Conservation (phyloP, 768 basidiomycete genomes). For the Hemileccinum rubropunctum region DNA sequence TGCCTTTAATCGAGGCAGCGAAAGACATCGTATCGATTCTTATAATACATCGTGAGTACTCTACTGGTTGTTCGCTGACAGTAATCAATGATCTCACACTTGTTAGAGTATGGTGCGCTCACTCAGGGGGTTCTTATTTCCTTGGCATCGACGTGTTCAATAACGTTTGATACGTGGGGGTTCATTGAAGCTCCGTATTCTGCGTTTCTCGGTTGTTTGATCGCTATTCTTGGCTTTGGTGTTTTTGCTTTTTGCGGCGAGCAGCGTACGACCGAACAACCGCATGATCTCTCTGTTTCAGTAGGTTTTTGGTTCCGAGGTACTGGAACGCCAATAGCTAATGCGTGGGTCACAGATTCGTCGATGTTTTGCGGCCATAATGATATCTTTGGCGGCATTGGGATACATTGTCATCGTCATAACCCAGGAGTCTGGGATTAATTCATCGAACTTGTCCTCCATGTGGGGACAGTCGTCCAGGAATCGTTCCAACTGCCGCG, state of each 20-base stretch:
- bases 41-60: constrained; percentile 25
- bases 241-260: background rate
- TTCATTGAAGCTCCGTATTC: constrained; percentile 6
- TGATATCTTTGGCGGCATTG: background rate
- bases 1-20: constrained; percentile 15
- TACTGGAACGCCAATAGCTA: background rate
- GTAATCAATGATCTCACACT: too few species aligned
- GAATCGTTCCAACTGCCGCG: constrained; percentile 9
- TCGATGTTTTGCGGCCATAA: constrained; percentile 2
- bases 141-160: constrained; percentile 6
- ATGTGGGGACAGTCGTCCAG: too few species aligned
- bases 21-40: constrained; percentile 18
- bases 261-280: background rate
- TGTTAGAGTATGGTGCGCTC: constrained; percentile 31
- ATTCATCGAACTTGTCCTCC: constrained; percentile 2
- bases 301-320: constrained; percentile 5
- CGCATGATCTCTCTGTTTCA: constrained; percentile 8
- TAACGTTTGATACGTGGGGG: constrained; percentile 10
- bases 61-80: background rate
- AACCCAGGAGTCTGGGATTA: background rate
- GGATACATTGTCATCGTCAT: constrained; percentile 6
- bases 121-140: constrained; percentile 21
- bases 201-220: constrained; percentile 17
- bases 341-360: constrained; percentile 4
- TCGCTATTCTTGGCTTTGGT: constrained; percentile 12